These are phyloP conservation scores for Quercus berberidifolia DNA, from an alignment of 306 rosid species.

Conservation along the genomic window DNA sequence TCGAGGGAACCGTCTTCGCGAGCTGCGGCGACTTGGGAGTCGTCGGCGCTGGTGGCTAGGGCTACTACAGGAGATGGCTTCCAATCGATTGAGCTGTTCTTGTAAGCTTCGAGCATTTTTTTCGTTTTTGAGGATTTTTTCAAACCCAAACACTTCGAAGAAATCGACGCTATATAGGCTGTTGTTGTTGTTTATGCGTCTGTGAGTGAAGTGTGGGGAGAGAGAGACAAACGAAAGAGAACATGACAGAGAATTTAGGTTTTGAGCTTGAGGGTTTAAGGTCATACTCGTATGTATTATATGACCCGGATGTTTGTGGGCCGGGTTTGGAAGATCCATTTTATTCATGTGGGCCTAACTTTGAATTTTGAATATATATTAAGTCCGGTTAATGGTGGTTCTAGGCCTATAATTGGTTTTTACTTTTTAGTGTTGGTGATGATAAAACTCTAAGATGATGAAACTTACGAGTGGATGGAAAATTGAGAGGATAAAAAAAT, in stretches of 20 bases:
- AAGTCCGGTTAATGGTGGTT: too few species aligned
- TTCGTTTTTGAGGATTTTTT: not conserved
- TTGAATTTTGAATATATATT: too few species aligned
- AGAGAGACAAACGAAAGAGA: not conserved
- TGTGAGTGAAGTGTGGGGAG: not conserved
- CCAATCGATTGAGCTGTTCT: slow-evolving; percentile 64
- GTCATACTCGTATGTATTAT: not conserved
- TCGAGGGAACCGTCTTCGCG: slow-evolving; percentile 90
- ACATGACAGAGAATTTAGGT: not conserved
- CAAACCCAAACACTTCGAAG: not conserved
- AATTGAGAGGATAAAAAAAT: too few species aligned
- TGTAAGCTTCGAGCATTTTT: slow-evolving; percentile 49
- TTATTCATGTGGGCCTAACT: not conserved
- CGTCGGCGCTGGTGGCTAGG: slow-evolving; percentile 78
- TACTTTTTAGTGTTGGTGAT: too few species aligned
- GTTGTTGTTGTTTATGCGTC: not conserved
- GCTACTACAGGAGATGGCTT: slow-evolving; percentile 77
- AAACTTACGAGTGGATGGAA: too few species aligned
- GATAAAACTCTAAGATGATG: too few species aligned
- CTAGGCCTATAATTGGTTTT: too few species aligned
- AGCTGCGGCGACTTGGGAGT: slow-evolving; percentile 79
- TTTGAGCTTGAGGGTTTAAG: slow-evolving; percentile 2
- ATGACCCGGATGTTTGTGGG: not conserved
- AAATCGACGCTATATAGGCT: not conserved
- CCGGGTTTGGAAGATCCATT: not conserved